Evolutionary conservation across 148 eudicot species (phyloP).

Genomic region (Rhododendron griersonianum): DNA sequence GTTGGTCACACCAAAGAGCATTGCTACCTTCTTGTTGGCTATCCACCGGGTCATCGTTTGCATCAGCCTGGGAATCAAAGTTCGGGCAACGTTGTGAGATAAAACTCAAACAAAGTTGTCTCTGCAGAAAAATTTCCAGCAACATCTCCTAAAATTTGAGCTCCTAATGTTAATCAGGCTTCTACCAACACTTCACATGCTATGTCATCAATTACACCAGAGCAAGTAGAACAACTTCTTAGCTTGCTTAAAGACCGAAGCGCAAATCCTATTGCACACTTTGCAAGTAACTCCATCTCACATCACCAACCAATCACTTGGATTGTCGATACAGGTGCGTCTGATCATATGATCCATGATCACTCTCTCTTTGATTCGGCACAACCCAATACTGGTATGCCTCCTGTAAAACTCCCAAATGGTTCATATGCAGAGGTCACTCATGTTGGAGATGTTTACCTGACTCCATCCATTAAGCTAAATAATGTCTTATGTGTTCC

Average conservation of each 20-base stretch:
- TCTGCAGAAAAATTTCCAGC: not conserved
- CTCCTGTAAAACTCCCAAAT: not conserved
- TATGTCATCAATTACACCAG: not conserved
- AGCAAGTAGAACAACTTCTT: not conserved
- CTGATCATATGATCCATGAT: not conserved
- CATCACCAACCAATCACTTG: not conserved
- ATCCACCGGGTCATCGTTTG: not conserved
- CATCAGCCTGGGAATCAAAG: not conserved
- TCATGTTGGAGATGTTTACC: not conserved
- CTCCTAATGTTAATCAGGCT: not conserved
- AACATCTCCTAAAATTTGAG: not conserved
- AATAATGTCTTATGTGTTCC: not conserved
- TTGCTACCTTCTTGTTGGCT: not conserved
- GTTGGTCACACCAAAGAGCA: not conserved
- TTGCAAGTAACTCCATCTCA: not conserved
- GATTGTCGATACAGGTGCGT: not conserved
- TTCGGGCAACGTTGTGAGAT: not conserved
- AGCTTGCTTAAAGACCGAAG: not conserved
- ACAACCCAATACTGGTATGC: not conserved
- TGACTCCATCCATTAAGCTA: too few relatives aligned
- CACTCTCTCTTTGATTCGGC: not conserved
- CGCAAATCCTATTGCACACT: not conserved
- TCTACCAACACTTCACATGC: not conserved
- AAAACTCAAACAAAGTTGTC: not conserved
- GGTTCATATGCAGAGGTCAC: not conserved